These are phyloP conservation scores for Solanum chaucha DNA, from an alignment of 257 asterid genomes.

Conservation along the genomic window DNA sequence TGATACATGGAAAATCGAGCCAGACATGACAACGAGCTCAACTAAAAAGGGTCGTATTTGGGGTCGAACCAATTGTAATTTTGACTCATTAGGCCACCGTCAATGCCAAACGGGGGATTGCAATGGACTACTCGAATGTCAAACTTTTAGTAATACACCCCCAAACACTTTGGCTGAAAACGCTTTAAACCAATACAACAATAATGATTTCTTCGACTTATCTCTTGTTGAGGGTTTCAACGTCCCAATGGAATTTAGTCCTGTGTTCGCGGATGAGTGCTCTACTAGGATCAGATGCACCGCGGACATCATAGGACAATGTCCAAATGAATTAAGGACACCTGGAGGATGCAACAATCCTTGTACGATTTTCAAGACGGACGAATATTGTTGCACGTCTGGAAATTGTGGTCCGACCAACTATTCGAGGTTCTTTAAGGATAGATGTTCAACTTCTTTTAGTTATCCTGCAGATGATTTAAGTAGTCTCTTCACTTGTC, in stretches of 20 bases:
- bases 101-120: constrained; percentile 50
- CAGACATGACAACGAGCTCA: constrained; percentile 4
- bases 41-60: constrained; percentile 21
- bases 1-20: constrained; percentile 11
- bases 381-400: constrained; percentile 4
- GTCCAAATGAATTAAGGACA: neutral
- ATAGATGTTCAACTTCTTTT: constrained; percentile 4
- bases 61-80: constrained; percentile 63
- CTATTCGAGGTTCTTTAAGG: constrained; percentile 1
- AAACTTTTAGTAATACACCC: constrained; percentile 5
- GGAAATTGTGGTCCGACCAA: neutral
- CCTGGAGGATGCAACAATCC: constrained; percentile 18
- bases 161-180: constrained; percentile 42
- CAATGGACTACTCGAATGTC: constrained; percentile 22
- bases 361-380: neutral
- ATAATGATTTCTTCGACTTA: neutral
- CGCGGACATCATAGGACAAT: constrained; percentile 1
- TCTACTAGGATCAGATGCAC: neutral
- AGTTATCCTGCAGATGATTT: neutral
- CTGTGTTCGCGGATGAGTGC: constrained; percentile 9
- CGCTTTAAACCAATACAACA: constrained; percentile 15
- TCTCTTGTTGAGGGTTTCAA: constrained; percentile 40
- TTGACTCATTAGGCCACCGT: constrained; percentile 30
- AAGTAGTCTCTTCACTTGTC: neutral
- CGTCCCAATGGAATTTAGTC: constrained; percentile 29